Conservation (phyloP, 805 yeast genomes). For the Kuraishia molischiana region DNA sequence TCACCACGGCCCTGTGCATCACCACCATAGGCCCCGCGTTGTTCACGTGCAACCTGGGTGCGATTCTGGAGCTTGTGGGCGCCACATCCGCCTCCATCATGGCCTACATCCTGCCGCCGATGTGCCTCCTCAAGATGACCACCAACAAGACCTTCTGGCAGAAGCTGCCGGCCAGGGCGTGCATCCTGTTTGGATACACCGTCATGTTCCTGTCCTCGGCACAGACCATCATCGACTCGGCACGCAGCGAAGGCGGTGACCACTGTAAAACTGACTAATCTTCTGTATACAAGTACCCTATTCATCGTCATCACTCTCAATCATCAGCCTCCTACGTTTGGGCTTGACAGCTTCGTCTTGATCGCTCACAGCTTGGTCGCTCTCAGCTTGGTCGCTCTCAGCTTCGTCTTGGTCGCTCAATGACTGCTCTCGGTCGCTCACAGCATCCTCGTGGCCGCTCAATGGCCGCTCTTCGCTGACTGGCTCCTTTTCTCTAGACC, state of each 20-base stretch:
- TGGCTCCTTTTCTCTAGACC: no score
- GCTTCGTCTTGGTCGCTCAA: no score
- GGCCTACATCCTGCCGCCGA: conserved; percentile 89
- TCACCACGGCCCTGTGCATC: conserved; percentile 59
- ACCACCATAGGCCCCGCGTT: conserved; percentile 69
- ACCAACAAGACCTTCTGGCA: conserved; percentile 27
- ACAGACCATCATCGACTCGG: conserved; percentile 50
- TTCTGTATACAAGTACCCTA: no score
- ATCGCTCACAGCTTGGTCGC: neutral
- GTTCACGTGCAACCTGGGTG: conserved; percentile 80
- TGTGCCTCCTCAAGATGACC: conserved; percentile 66
- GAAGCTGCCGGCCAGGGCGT: conserved; percentile 47
- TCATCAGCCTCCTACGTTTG: neutral
- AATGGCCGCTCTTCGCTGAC: no score
- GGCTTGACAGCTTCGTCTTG: neutral
- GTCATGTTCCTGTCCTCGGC: conserved; percentile 77
- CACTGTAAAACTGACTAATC: conserved; percentile 31
- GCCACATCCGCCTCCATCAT: conserved; percentile 87
- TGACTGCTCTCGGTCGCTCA: no score
- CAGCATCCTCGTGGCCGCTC: no score
- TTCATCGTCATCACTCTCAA: neutral
- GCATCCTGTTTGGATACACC: conserved; percentile 61
- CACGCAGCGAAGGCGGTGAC: conserved; percentile 28
- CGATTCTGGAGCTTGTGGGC: conserved; percentile 82
- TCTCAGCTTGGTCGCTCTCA: no score